Base-by-base conservation (phyloP, 306 rosid genomes). In the Astragalus glycyphyllos region DNA sequence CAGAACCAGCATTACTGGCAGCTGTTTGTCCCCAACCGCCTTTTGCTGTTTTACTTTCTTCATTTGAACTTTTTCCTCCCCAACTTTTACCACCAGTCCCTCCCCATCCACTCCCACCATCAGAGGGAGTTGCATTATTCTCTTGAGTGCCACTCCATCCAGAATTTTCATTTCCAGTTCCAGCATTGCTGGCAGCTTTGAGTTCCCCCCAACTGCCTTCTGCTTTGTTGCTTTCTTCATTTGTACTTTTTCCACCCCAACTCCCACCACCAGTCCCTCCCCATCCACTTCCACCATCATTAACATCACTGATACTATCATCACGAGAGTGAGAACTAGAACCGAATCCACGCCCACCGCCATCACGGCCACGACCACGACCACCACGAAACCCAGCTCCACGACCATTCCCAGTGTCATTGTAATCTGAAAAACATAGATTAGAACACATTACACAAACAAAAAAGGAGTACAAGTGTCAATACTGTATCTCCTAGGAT, bases 351-450 rank as follows among this genome's bases (percentile, higher is more conserved):
- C 65, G 65, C 8, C 65, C 65, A 37, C 66, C 71, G 23, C 23
- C 23, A 20, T 20, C 23, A 42, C 51, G 59, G 3, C 75, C 66
- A 4, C 76, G 67, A 1, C 66, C 67, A 3, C 64, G 65, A 0
- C 65, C 75, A 15, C 65, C 56, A 0, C 77, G 69, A 12, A 8
- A 55, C 0, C 72, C 72, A 31, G 11, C 53, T 7, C 74, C 74
- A 16, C 74, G 38, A 16, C 57, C 74, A 47, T 63, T 42, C 12
- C 84, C 81, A 11, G 9, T 10, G 7, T 56, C 65, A 75, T 71
- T 79, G 72, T 45, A 15, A 23, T 40, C 86, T 83, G 17, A 51
- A 40, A 69, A 53, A 35, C 70, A 69, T 53, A 46, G 9, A 78
- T 65, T 16, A 58, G 68, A 75, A n/a, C 12, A 38, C 51, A 58